phyloP scores from a whole-genome alignment of 1,139 yeast species.

The Candida sp. region DNA sequence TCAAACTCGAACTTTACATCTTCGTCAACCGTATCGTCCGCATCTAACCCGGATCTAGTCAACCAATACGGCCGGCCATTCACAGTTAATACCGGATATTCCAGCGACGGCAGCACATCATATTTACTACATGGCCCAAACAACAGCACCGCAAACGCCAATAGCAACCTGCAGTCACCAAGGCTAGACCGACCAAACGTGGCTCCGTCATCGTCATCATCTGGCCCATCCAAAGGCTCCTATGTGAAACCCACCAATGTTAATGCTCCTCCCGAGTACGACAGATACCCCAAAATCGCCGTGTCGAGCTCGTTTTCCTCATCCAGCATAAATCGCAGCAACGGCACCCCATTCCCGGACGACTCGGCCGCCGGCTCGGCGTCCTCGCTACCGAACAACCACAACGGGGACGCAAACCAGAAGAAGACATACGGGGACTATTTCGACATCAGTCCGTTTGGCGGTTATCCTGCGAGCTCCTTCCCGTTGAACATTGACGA shows the following conservation, averaged over 20 bases:
- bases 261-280: constrained; percentile 2
- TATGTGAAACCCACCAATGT: neutral
- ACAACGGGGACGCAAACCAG: neutral
- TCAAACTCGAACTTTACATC: constrained; percentile 1
- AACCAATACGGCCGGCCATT: constrained; percentile 5
- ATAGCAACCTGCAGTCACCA: neutral
- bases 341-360: neutral
- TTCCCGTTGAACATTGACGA: constrained; percentile 90
- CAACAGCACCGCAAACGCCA: neutral
- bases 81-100: neutral
- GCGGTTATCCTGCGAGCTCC: constrained; percentile 91
- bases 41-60: neutral
- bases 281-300: constrained; percentile 2
- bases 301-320: neutral
- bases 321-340: neutral
- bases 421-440: neutral
- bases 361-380: neutral
- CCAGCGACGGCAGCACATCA: constrained; percentile 4
- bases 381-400: neutral
- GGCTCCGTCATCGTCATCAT: neutral
- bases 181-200: neutral
- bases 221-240: neutral
- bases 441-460: constrained; percentile 77
- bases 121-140: neutral
- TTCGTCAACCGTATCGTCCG: neutral